Base-by-base conservation (phyloP, 805 yeast genomes). In the Alloascoidea africana region DNA sequence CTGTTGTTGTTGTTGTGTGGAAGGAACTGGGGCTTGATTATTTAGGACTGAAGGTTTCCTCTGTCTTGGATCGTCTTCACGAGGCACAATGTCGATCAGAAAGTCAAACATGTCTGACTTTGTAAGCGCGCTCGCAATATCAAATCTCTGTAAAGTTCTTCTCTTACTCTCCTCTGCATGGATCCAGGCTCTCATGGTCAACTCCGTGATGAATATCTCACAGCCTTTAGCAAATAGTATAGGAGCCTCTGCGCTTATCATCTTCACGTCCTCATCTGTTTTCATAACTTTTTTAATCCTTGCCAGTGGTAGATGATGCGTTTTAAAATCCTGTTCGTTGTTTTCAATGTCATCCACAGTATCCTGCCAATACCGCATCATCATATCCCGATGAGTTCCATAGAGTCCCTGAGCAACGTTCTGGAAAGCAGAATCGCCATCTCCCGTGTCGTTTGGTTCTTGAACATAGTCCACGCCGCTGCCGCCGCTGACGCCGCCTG, bases 241-340 rank as follows among this genome's bases (percentile, higher is more conserved):
- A 2, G 99, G 98, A 1, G 97, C 97, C 60, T 91, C 99, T 2
- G 98, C 97, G 44, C 91, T 76, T 40, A 91, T 91, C 99, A 91
- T 91, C 45, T 86, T 73, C 32, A 91, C 97, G 45, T 89, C 96
- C 53, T 85, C 94, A 54, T 89, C 97, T 0, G 96, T 87, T 55
- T 89, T 89, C 97, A 89, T 89, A 32, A 89, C 96, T 56, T 89
- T 89, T 53, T 91, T 89, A 49, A 91, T 91, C 47, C 99, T 69
- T 3, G 98, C 98, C 39, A 91, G 65, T 14, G 99, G 99, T 43
- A 91, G 63, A 44, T 87, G 95, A 54, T 91, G 96, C 46, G 84
- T 82, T 55, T 85, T 87, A 61, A 89, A 91, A 54, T 84, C 94
- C 52, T 84, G 94, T 41, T 79, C 84, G 48, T 76, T 85, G 52